These are phyloP conservation scores for Blastobotrys parvus DNA, from an alignment of 805 yeast genomes.

Conservation along the genomic window DNA sequence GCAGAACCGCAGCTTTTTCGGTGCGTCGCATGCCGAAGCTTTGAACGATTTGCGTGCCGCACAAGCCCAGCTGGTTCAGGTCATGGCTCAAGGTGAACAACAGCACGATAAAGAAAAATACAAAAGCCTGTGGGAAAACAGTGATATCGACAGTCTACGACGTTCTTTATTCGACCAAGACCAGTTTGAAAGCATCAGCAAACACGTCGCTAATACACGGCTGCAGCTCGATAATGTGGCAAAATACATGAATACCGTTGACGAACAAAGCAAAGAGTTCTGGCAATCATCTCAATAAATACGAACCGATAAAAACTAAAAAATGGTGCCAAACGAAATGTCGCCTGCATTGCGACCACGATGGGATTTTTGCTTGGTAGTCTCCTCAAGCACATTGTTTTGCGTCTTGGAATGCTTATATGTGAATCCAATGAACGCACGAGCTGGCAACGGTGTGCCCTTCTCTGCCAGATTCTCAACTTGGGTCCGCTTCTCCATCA, in stretches of 20 bases:
- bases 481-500: constrained; percentile 81
- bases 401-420: constrained; percentile 62
- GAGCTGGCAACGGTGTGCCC: constrained; percentile 46
- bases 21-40: constrained; percentile 39
- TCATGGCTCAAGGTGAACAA: constrained; percentile 29
- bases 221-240: constrained; percentile 45
- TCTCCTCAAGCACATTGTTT: constrained; percentile 12
- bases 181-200: constrained; percentile 44
- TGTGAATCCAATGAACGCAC: constrained; percentile 88
- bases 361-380: constrained; percentile 1
- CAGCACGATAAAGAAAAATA: constrained; percentile 21
- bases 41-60: constrained; percentile 45
- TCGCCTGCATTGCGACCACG: constrained; percentile 7
- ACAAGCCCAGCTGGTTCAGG: constrained; percentile 42
- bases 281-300: constrained; percentile 22
- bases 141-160: constrained; percentile 27
- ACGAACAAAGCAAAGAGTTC: constrained; percentile 23
- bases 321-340: constrained; percentile 16
- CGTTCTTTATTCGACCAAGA: constrained; percentile 38
- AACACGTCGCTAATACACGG: constrained; percentile 42
- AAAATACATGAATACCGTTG: constrained; percentile 30
- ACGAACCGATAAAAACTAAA: constrained; percentile 6
- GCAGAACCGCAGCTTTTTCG: constrained; percentile 30
- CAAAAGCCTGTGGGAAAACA: constrained; percentile 27
- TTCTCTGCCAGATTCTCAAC: constrained; percentile 72